Evolutionary conservation across 495 filamentous ascomycete species (phyloP), one percentile per base, ranked within the genome.

Genomic region (Xylaria sp.): DNA sequence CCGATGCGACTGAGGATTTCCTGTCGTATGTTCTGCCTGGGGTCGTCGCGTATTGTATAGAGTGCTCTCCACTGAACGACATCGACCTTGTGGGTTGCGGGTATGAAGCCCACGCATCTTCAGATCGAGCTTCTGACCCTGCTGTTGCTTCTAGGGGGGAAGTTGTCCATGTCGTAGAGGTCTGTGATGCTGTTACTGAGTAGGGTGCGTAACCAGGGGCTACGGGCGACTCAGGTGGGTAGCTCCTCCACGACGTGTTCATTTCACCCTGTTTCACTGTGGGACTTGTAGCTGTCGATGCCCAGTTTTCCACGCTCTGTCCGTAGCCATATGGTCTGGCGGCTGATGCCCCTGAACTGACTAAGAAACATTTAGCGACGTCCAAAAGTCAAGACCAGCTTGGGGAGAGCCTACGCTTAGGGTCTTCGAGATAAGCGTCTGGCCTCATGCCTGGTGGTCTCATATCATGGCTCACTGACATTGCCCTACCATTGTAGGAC

Each of bases 401-500:
- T 29, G 31, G 41, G 21, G 61, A 69, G 9, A 64, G 79, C 82
- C 79, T 82, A 86, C 84, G 66, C 75, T 82, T 83, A 58, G 76
- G 53, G 46, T 82, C 79, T 26, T 77, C 57, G 15, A 80, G 62
- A 71, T 82, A 85, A 64, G 67, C 75, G 35, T 83, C 83, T 4
- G 79, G 62, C 48, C 84, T 84, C 76, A 84, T 83, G 11, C 83
- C 68, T 26, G 79, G 84, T 1, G 82, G 82, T 7, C 81, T 81
- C 79, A 87, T 85, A 69, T 77, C 83, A 62, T 84, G 80, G 65
- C 85, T 81, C 46, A 83, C 78, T n/a, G 85, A 79, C 79, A 87
- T 84, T 35, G 82, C 78, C 62, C 50, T 57, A 24, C 87, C 72
- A 29, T 82, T 80, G 41, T 84, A 81, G 71, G 79, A 72, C 31